phyloP scores from a whole-genome alignment of 345 rosid species.

The Lagerstroemia speciosa region DNA sequence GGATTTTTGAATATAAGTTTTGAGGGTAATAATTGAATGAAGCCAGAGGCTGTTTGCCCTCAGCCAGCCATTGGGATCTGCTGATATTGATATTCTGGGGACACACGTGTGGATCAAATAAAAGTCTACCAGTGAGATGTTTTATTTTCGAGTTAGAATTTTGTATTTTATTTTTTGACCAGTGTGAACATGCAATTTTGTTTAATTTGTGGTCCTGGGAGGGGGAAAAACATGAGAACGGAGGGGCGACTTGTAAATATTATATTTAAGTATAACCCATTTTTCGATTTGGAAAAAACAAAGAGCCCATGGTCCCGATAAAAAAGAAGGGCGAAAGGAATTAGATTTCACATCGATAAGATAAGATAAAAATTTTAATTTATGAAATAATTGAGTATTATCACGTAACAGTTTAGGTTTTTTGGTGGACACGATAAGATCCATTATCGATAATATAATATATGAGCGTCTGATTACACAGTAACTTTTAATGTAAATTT shows the following conservation, averaged over 20 bases:
- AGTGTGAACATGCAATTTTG: slow-evolving; percentile 4
- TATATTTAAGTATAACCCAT: too few species aligned
- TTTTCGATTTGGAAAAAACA: too few species aligned
- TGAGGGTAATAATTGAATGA: neutral
- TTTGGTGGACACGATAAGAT: too few species aligned
- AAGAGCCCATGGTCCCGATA: too few species aligned
- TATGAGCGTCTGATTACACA: too few species aligned
- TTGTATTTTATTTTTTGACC: neutral
- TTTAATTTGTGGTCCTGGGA: neutral
- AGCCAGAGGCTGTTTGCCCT: neutral
- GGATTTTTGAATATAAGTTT: neutral
- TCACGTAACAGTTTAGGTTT: too few species aligned
- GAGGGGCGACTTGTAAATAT: neutral
- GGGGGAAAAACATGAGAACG: too few species aligned
- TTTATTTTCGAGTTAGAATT: neutral
- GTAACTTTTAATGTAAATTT: too few species aligned
- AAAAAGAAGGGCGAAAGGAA: too few species aligned
- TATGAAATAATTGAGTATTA: too few species aligned
- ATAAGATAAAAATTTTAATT: too few species aligned
- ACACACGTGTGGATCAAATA: neutral
- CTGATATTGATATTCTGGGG: neutral
- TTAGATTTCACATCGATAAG: neutral
- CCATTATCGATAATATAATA: too few species aligned
- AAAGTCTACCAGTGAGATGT: neutral
- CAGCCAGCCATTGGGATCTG: neutral